Conservation (phyloP, 2,329 filamentous ascomycete species). For the Aspergillus thermomutatus region DNA sequence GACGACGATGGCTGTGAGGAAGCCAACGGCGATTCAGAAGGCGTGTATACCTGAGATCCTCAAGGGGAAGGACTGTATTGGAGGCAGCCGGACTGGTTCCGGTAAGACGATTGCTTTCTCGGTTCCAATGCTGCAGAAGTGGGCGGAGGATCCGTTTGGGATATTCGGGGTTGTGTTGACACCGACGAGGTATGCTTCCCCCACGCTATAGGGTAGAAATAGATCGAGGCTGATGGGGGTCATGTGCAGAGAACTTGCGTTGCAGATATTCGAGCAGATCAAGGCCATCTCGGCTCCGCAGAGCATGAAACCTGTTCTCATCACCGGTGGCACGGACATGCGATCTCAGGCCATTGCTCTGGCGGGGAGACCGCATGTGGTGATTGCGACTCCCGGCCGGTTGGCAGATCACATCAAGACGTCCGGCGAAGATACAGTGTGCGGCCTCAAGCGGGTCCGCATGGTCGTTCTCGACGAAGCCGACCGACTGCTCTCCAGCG, state of each 20-base stretch:
- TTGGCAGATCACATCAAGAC: conserved; percentile 90
- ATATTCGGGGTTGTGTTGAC: conserved; percentile 90
- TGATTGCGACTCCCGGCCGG: conserved; percentile 90
- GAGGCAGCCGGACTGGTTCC: conserved; percentile 89
- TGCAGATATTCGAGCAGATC: conserved; percentile 96
- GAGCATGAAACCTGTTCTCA: conserved; percentile 79
- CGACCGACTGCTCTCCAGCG: conserved; percentile 75
- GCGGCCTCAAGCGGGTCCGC: conserved; percentile 71
- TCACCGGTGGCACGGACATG: conserved; percentile 94
- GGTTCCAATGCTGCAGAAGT: conserved; percentile 88
- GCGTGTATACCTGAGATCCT: conserved; percentile 91
- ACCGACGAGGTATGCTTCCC: conserved; percentile 62
- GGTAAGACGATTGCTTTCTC: conserved; percentile 97
- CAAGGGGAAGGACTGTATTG: conserved; percentile 88
- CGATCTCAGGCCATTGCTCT: conserved; percentile 82
- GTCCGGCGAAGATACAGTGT: conserved; percentile 86
- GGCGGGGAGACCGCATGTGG: conserved; percentile 76
- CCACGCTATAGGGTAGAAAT: not conserved
- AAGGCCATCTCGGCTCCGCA: conserved; percentile 87
- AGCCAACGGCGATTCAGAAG: conserved; percentile 89
- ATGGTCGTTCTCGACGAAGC: conserved; percentile 96
- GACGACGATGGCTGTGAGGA: conserved; percentile 71
- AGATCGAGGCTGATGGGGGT: not conserved
- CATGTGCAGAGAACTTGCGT: conserved; percentile 70
- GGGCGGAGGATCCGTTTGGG: conserved; percentile 86